Evolutionary conservation across 257 asterid genomes (phyloP), one percentile per base, ranked within the genome.

Genomic region (Leonotis leonurus): DNA sequence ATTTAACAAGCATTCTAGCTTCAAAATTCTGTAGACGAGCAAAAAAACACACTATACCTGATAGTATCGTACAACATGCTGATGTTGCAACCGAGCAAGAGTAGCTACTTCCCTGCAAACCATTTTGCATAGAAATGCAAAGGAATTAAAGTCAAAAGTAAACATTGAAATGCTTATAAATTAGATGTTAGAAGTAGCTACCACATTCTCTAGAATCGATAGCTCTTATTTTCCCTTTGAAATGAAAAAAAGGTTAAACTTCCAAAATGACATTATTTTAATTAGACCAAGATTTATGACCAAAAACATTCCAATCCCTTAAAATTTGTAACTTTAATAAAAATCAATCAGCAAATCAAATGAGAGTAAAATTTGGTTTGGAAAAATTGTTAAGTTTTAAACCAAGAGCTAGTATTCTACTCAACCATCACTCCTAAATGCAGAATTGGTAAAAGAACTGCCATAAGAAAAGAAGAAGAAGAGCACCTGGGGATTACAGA

Each of bases 41-140:
- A 26, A 29, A 41, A 56, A 56, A 20, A n/a, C 54, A 62, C 36
- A 61, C 33, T 48, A 55, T 70, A 92, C 99, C 95, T 92, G 99
- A 81, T 89, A 92, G 73, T 92, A 92, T 44, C 97, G 93, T 17
- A 92, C 99, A 52, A 92, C 97, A 67, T 92, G 99, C 36, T 85
- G 96, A 75, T 92, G 99, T 80, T 92, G 99, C 85, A 92, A 76
- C 62, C 96, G 84, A 39, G 99, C 77, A 74, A 92, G 95, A 18
- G 99, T 92, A 30, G 95, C 93, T 53, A 92, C 99, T 85, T 92
- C 99, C 86, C 97, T 92, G 67, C 16, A 35, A 52, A 77, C 68
- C 69, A 64, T 49, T 49, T 45, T 40, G 68, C 60, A 65, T 36
- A 45, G 58, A 73, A 35, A 65, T 64, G 53, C 52, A 56, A 65